Evolutionary conservation across 495 filamentous ascomycete species (phyloP).

Genomic region (Neurospora tetrasperma): DNA sequence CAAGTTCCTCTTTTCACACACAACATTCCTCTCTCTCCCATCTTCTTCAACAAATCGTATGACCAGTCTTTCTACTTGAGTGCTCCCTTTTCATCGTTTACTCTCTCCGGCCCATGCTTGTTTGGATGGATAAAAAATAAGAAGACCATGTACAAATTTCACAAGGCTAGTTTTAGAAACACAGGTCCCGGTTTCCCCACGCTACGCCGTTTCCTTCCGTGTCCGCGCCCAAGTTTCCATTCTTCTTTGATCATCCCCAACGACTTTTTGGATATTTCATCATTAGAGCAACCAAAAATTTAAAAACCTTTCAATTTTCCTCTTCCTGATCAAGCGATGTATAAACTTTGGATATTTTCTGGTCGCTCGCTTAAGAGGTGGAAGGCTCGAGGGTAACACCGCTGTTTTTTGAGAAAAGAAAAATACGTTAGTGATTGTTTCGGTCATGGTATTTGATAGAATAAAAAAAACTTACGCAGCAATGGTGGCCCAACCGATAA

Average conservation of each 20-base stretch:
- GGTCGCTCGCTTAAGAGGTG: conserved; percentile 10
- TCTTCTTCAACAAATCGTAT: neutral
- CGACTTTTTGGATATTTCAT: neutral
- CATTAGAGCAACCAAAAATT: neutral
- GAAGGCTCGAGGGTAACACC: conserved; percentile 36
- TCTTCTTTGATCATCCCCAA: conserved; percentile 1
- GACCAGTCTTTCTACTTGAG: neutral
- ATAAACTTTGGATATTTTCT: neutral
- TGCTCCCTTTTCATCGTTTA: neutral
- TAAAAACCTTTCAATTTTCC: neutral
- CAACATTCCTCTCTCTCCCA: neutral
- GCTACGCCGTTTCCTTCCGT: neutral
- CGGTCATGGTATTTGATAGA: no score
- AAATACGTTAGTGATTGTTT: conserved; percentile 1
- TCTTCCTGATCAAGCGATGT: neutral
- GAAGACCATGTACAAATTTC: conserved; percentile 1
- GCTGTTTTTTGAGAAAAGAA: conserved; percentile 2
- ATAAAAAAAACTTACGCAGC: conserved; percentile 41
- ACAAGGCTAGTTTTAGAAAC: neutral
- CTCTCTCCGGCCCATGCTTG: neutral
- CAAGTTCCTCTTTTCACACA: neutral
- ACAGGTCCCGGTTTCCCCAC: neutral
- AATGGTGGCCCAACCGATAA: conserved; percentile 96
- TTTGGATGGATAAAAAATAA: neutral
- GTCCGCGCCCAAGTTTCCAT: neutral